Base-by-base conservation (phyloP, 495 filamentous ascomycete genomes). In the Staphylotrichum tortipilum region DNA sequence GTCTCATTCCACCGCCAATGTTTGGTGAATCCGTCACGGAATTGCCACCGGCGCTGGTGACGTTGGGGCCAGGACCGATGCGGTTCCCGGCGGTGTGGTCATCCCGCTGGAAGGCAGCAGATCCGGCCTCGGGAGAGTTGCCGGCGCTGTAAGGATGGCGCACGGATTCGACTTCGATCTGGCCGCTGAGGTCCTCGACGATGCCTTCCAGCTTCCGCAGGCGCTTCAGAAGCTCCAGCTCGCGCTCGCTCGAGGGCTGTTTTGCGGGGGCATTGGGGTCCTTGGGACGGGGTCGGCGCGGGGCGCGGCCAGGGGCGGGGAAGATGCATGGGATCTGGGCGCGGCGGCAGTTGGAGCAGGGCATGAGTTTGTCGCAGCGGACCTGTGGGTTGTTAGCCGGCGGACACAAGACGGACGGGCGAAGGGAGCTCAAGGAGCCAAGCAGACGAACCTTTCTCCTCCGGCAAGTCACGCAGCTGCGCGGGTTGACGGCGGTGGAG, bases 401-500 rank as follows among this genome's bases (percentile, higher is more conserved):
- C 6, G 12, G 35, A 33, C 33, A 44, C n/a, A n/a, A n/a, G n/a
- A n/a, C n/a, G n/a, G n/a, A n/a, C n/a, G 40, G 8, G 22, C 5
- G 10, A 15, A 3, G 11, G 12, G 22, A 6, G 2, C 15, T 9
- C 21, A 37, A 23, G 19, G 22, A 5, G 29, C 10, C 22, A 7
- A 14, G n/a, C n/a, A n/a, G n/a, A 41, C 52, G n/a, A 4, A 92
- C 88, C 63, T 95, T 95, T 39, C 89, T 74, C 52, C 82, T 79
- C 19, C 88, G 77, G 62, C 89, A 95, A 23, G 86, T 92, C 3
- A 88, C 80, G 65, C 89, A 95, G 54, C 85, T 89, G 48, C 88
- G 77, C 8, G 83, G 76, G 57, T 82, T 84, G 9, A 82, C 58
- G 19, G 60, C 61, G 12, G 57, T 57, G 3, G 68, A 65, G 17